Evolutionary conservation across 2,329 filamentous ascomycete species (phyloP).

Genomic region (Neopestalotiopsis rosae): DNA sequence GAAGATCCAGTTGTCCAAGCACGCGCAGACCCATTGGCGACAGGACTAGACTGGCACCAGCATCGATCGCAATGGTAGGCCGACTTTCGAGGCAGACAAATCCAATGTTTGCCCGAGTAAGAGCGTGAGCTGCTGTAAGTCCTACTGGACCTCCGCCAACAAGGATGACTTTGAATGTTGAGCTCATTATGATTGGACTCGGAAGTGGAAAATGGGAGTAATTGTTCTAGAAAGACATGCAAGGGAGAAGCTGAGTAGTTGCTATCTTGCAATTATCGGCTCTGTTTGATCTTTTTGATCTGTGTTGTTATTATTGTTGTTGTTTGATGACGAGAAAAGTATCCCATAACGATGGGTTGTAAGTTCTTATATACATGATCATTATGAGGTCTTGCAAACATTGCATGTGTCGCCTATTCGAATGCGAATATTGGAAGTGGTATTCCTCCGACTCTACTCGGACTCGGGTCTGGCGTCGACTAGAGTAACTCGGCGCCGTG

Average conservation of each 20-base stretch:
- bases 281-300: background rate
- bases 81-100: constrained; percentile 41
- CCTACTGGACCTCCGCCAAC: constrained; percentile 33
- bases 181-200: background rate
- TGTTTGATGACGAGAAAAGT: background rate
- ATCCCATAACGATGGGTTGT: background rate
- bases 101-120: constrained; percentile 35
- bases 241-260: background rate
- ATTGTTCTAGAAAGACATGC: background rate
- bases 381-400: background rate
- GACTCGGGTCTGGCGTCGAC: background rate
- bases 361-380: background rate
- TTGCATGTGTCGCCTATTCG: background rate
- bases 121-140: constrained; percentile 31
- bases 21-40: constrained; percentile 31
- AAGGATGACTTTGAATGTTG: constrained; percentile 26
- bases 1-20: constrained; percentile 40
- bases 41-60: constrained; percentile 37
- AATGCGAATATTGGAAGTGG: background rate
- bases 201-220: background rate
- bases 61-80: constrained; percentile 25
- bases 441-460: background rate
- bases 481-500: background rate
- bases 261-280: background rate
- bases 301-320: background rate